phyloP scores from a whole-genome alignment of 1,139 yeast species.

The Blastobotrys serpentis region DNA sequence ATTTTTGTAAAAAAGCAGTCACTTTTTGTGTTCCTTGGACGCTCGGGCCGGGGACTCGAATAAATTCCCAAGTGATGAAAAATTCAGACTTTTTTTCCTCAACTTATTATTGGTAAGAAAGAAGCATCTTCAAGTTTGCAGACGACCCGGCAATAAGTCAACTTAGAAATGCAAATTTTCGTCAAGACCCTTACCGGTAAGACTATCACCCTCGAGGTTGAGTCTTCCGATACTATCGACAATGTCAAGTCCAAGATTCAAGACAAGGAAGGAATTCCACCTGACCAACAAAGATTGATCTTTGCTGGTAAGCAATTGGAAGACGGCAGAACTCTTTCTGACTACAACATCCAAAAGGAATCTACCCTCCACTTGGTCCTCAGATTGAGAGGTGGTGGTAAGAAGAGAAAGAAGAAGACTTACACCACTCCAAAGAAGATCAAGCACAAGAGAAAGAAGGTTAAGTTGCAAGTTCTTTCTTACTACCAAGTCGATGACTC shows the following conservation, averaged over 20 bases:
- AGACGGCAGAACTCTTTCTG: constrained; percentile 98
- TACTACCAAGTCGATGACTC: constrained; percentile 99
- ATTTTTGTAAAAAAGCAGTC: constrained; percentile 3
- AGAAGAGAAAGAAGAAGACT: constrained; percentile 99
- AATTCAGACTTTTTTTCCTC: background rate
- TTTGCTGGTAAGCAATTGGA: constrained; percentile 99
- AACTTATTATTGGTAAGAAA: constrained; percentile 7
- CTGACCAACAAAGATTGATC: constrained; percentile 99
- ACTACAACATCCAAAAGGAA: constrained; percentile 99
- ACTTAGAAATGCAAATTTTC: constrained; percentile 98
- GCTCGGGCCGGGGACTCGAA: too few relatives aligned
- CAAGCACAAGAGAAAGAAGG: constrained; percentile 99
- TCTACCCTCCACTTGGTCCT: constrained; percentile 96
- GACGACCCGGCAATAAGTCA: constrained; percentile 41
- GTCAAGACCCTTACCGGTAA: too few relatives aligned
- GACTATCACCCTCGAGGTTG: too few relatives aligned
- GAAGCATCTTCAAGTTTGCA: constrained; percentile 8
- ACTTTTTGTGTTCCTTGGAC: too few relatives aligned
- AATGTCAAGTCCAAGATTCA: too few relatives aligned
- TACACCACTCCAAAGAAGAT: constrained; percentile 99
- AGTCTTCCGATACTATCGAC: too few relatives aligned
- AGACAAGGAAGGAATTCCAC: constrained; percentile 99
- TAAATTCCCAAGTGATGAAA: background rate
- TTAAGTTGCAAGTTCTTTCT: constrained; percentile 98
- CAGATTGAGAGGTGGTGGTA: constrained; percentile 99